Percentiles rank a stretch among this genome's conserved stretches.
These are phyloP conservation scores for Tulasnella sp. DNA, from an alignment of 768 basidiomycete species.

Conservation along the genomic window DNA sequence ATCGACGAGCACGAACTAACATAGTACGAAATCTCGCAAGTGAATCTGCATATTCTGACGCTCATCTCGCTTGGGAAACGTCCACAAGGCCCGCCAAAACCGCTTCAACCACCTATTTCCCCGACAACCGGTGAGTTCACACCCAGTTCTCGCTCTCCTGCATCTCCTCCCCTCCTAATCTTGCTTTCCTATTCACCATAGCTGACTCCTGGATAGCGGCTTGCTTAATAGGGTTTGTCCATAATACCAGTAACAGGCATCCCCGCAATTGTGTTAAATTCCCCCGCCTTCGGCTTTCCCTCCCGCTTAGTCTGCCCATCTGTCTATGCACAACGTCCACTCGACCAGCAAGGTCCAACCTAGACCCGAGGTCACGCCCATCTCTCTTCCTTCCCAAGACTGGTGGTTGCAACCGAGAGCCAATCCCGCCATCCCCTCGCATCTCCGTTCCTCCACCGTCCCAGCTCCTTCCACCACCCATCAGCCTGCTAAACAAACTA, in stretches of 20 bases:
- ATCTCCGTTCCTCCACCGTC: background rate
- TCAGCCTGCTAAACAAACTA: background rate
- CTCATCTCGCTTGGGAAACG: background rate
- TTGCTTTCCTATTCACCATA: background rate
- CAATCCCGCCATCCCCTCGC: background rate
- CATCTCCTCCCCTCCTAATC: background rate
- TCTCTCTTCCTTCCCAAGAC: background rate
- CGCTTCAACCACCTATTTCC: background rate
- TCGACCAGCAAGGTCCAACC: constrained; percentile 6
- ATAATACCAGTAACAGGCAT: constrained; percentile 2
- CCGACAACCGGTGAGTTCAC: background rate
- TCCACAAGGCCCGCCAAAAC: background rate
- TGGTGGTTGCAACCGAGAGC: constrained; percentile 22
- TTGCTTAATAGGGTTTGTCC: background rate
- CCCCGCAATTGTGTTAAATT: constrained; percentile 3
- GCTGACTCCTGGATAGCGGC: background rate
- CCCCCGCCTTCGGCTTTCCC: background rate
- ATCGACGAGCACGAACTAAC: background rate
- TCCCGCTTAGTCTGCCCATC: background rate
- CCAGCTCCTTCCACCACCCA: background rate
- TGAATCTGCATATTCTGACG: background rate
- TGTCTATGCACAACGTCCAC: constrained; percentile 10
- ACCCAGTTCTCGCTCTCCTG: background rate
- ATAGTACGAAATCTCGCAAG: background rate
- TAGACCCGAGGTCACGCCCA: constrained; percentile 10